A percentile compares a stretch with the other conserved stretches of the same genome.
phyloP scores from a whole-genome alignment of 441 rosid genomes.

The Capsella rubella region DNA sequence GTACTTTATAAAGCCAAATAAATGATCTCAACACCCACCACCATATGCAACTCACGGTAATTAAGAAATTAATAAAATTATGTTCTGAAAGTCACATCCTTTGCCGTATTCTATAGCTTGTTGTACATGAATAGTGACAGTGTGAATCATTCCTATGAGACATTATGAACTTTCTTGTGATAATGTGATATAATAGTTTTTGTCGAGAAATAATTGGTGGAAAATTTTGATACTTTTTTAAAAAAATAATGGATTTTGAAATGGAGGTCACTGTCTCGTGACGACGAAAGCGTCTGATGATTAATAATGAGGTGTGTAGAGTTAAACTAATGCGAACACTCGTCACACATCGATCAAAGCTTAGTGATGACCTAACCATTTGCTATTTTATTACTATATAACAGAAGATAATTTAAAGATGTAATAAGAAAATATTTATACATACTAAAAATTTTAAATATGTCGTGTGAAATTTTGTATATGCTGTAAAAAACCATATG shows the following conservation, averaged over 20 bases:
- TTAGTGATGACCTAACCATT: slow-evolving; percentile 22
- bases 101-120: slow-evolving; percentile 3
- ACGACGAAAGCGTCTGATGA: slow-evolving; percentile 42
- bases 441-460: background rate
- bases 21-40: slow-evolving; percentile 2
- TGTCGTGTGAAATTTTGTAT: background rate
- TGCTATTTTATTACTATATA: slow-evolving; percentile 4
- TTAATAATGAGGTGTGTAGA: slow-evolving; percentile 33
- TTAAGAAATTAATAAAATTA: background rate
- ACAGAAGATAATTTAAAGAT: background rate
- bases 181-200: background rate
- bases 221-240: background rate
- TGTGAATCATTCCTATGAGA: slow-evolving; percentile 9
- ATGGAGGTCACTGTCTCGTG: slow-evolving; percentile 39
- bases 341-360: slow-evolving; percentile 36
- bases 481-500: background rate
- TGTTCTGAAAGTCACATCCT: slow-evolving; percentile 17
- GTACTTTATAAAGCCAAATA: background rate
- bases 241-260: slow-evolving; percentile 20
- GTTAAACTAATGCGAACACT: slow-evolving; percentile 31
- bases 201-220: slow-evolving; percentile 11
- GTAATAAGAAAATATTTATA: background rate
- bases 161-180: background rate
- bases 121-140: slow-evolving; percentile 19
- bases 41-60: slow-evolving; percentile 36